Conservation (phyloP, 805 yeast species). For the Yamadazyma phyllophila region DNA sequence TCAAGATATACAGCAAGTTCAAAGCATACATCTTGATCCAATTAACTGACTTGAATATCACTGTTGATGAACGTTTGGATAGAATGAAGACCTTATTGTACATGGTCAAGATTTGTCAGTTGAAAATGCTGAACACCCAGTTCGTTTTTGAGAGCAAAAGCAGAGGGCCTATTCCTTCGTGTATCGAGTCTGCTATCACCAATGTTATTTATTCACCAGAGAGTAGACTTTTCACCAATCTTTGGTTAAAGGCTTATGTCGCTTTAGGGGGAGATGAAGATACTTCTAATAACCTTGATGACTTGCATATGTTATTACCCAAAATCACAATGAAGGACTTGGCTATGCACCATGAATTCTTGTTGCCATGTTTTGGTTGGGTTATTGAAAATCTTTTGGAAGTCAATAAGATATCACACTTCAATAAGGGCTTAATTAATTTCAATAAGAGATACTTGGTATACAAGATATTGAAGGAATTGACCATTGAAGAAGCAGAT, state of each 20-base stretch:
- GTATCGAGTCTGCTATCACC: slow-evolving; percentile 75
- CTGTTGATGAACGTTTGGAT: slow-evolving; percentile 57
- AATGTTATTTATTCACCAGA: slow-evolving; percentile 80
- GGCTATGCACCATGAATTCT: slow-evolving; percentile 37
- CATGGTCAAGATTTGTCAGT: slow-evolving; percentile 60
- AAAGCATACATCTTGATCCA: slow-evolving; percentile 63
- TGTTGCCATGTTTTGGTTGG: slow-evolving; percentile 93
- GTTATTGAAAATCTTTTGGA: slow-evolving; percentile 75
- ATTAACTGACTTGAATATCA: slow-evolving; percentile 59
- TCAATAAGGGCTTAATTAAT: slow-evolving; percentile 65
- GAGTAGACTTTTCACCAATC: slow-evolving; percentile 61
- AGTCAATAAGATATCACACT: slow-evolving; percentile 62
- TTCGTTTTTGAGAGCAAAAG: slow-evolving; percentile 36
- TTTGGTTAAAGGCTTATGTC: slow-evolving; percentile 65
- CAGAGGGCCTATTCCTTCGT: slow-evolving; percentile 58
- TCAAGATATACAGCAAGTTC: slow-evolving; percentile 66
- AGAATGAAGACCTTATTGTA: slow-evolving; percentile 68
- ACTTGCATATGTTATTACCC: slow-evolving; percentile 33
- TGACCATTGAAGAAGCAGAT: slow-evolving; percentile 33
- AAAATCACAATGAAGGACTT: slow-evolving; percentile 25
- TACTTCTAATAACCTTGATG: slow-evolving; percentile 19
- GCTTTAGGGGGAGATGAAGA: slow-evolving; percentile 19
- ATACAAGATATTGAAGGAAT: slow-evolving; percentile 38
- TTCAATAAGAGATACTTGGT: slow-evolving; percentile 66
- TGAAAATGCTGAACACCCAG: slow-evolving; percentile 59